These are phyloP conservation scores for Blastobotrys serpentis DNA, from an alignment of 1,139 yeast species.

Conservation along the genomic window DNA sequence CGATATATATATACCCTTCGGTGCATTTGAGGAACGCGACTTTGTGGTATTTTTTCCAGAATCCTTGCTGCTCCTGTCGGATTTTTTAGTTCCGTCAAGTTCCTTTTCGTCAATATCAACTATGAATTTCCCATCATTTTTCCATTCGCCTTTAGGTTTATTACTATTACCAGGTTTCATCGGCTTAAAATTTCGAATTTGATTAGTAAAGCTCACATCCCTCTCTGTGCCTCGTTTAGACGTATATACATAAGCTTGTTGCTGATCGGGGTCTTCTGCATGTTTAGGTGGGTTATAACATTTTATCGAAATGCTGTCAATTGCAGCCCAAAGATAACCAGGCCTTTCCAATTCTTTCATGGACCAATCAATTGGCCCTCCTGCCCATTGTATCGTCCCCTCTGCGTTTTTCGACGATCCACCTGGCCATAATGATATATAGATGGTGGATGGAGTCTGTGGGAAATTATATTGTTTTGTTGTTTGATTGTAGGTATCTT, in stretches of 20 bases:
- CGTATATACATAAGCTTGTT: neutral
- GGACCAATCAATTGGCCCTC: slow-evolving; percentile 84
- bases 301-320: slow-evolving; percentile 58
- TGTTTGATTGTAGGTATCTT: slow-evolving; percentile 69
- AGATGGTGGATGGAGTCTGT: slow-evolving; percentile 88
- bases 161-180: neutral
- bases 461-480: slow-evolving; percentile 63
- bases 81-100: neutral
- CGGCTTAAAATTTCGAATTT: neutral
- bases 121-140: neutral
- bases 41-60: too few species aligned
- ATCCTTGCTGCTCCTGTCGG: too few species aligned
- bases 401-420: slow-evolving; percentile 61
- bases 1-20: neutral
- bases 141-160: neutral
- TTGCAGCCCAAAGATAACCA: slow-evolving; percentile 73
- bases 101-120: neutral
- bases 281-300: slow-evolving; percentile 65
- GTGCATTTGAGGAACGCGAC: too few species aligned
- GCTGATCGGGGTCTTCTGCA: neutral
- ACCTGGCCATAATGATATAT: slow-evolving; percentile 91
- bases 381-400: slow-evolving; percentile 94
- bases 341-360: slow-evolving; percentile 63
- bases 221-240: neutral
- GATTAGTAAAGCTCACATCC: neutral